phyloP scores from a whole-genome alignment of 352 stramenopile genomes.

The Globisporangium parvum region DNA sequence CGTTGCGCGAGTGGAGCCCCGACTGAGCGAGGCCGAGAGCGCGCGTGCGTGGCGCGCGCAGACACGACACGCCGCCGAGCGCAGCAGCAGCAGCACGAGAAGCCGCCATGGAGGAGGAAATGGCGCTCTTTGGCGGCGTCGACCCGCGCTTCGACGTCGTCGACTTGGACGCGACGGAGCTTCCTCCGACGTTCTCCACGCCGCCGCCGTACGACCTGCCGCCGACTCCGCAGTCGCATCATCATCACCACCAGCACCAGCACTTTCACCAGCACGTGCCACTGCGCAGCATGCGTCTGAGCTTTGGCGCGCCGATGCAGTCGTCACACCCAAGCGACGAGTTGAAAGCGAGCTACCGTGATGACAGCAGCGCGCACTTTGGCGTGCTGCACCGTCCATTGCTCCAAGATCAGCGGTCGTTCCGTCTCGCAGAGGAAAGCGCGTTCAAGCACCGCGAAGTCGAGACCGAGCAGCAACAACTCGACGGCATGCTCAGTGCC shows the following conservation, averaged over 20 bases:
- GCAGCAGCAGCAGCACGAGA: conserved; percentile 12
- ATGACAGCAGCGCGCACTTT: conserved; percentile 8
- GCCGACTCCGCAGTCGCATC: neutral
- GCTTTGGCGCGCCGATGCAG: conserved; percentile 3
- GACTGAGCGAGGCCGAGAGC: conserved; percentile 14
- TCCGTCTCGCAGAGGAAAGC: neutral
- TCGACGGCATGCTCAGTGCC: conserved; percentile 4
- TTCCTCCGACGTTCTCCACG: conserved; percentile 43
- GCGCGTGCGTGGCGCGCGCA: conserved; percentile 8
- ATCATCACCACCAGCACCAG: conserved; percentile 1
- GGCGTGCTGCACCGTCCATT: conserved; percentile 1
- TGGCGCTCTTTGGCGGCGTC: conserved; percentile 45
- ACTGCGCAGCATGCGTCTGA: conserved; percentile 3
- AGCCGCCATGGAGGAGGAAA: conserved; percentile 41
- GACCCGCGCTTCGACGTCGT: conserved; percentile 51
- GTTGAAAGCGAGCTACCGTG: conserved; percentile 2
- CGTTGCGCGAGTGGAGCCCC: conserved; percentile 3
- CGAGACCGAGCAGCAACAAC: conserved; percentile 5
- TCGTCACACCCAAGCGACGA: neutral
- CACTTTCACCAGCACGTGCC: neutral
- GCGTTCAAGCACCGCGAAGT: neutral
- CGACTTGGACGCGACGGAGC: conserved; percentile 34
- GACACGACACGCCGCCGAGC: conserved; percentile 6
- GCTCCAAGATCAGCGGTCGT: conserved; percentile 1
- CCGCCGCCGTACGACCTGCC: conserved; percentile 11